These are phyloP conservation scores for Colletotrichum chlorophyti DNA, from an alignment of 2,329 filamentous ascomycete species.

Conservation along the genomic window DNA sequence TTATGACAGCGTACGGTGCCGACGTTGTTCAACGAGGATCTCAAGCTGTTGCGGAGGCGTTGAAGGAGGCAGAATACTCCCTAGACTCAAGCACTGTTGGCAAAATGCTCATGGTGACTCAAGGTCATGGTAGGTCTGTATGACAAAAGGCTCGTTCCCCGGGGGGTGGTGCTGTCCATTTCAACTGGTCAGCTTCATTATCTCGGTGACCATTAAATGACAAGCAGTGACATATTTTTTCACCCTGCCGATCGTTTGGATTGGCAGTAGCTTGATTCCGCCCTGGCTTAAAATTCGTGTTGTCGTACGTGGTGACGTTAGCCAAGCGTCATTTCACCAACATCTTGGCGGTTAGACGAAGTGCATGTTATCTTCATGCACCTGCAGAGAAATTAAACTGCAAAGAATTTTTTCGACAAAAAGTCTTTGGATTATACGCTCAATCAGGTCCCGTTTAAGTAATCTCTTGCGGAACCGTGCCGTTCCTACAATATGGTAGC, in stretches of 20 bases:
- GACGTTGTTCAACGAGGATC: slow-evolving; percentile 42
- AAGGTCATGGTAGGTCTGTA: slow-evolving; percentile 35
- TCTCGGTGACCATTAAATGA: not conserved
- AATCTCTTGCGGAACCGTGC: no score
- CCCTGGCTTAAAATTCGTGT: not conserved
- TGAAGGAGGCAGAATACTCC: slow-evolving; percentile 40
- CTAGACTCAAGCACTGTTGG: slow-evolving; percentile 36
- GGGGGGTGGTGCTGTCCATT: not conserved
- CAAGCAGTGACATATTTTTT: no score
- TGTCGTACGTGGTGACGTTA: not conserved
- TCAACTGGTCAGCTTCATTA: not conserved
- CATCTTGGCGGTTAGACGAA: not conserved
- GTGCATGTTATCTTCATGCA: not conserved
- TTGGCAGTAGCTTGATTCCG: no score
- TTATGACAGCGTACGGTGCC: slow-evolving; percentile 38
- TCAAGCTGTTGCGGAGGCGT: slow-evolving; percentile 41
- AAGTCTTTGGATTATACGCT: no score
- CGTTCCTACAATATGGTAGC: not conserved
- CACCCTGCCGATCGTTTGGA: no score
- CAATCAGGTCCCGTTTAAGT: no score
- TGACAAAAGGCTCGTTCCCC: not conserved
- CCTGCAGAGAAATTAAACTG: no score
- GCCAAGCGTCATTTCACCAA: not conserved
- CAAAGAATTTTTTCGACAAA: no score
- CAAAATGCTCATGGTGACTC: slow-evolving; percentile 41